phyloP scores from a whole-genome alignment of 164 flowering plant genomes.

The Aristolochia californica region DNA sequence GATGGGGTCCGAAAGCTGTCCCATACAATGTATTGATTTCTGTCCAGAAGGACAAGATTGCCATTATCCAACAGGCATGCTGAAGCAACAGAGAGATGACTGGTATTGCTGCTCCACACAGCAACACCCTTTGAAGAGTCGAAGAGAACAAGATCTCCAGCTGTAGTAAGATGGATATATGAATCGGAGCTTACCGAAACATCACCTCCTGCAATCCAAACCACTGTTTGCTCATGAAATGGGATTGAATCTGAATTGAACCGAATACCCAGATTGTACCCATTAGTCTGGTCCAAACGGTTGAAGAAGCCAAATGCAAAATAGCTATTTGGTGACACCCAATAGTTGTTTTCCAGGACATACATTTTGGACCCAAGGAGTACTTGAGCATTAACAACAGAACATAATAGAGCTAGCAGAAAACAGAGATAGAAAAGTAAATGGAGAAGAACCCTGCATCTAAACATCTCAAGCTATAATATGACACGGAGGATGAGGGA shows the following conservation, averaged over 20 bases:
- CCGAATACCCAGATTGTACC: slow-evolving; percentile 39
- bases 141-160: slow-evolving; percentile 49
- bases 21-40: slow-evolving; percentile 35
- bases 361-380: slow-evolving; percentile 43
- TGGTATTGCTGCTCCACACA: slow-evolving; percentile 48
- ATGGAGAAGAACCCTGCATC: slow-evolving; percentile 2
- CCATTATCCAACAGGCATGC: slow-evolving; percentile 55
- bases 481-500: slow-evolving; percentile 2
- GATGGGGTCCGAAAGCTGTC: slow-evolving; percentile 56
- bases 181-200: slow-evolving; percentile 31
- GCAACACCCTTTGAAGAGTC: slow-evolving; percentile 27
- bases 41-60: slow-evolving; percentile 41
- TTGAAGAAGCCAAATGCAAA: slow-evolving; percentile 62
- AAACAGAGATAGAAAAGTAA: slow-evolving; percentile 7
- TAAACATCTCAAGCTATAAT: slow-evolving; percentile 20
- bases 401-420: slow-evolving; percentile 12
- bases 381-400: slow-evolving; percentile 28
- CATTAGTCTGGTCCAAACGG: slow-evolving; percentile 26
- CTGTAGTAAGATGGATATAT: slow-evolving; percentile 32
- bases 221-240: slow-evolving; percentile 22
- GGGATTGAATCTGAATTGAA: slow-evolving; percentile 47
- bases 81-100: slow-evolving; percentile 33
- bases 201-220: slow-evolving; percentile 68
- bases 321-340: slow-evolving; percentile 59
- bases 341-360: slow-evolving; percentile 28